Conservation (phyloP, 306 rosid species). For the Mucuna pruriens region DNA sequence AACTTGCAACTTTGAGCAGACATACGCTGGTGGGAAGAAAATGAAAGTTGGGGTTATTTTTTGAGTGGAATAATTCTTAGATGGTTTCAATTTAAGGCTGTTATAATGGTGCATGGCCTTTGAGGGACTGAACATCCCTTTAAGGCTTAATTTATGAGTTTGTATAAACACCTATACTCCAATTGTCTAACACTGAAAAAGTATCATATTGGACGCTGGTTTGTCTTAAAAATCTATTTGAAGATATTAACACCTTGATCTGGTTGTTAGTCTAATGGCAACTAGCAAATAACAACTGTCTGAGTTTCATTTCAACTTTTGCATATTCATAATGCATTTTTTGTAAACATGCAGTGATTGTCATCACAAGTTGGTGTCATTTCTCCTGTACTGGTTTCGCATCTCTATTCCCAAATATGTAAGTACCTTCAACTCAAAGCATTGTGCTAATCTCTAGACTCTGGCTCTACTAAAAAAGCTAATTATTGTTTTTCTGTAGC, state of each 20-base stretch:
- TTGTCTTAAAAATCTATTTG: too few relatives aligned
- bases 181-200: too few relatives aligned
- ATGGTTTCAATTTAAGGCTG: too few relatives aligned
- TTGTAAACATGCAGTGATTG: constrained; percentile 68
- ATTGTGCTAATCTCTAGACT: constrained; percentile 8
- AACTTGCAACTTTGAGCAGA: too few relatives aligned
- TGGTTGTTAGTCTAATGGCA: constrained; percentile 1
- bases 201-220: too few relatives aligned
- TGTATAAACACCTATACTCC: too few relatives aligned
- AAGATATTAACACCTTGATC: background rate
- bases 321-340: constrained; percentile 15
- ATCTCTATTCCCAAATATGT: constrained; percentile 66
- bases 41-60: too few relatives aligned
- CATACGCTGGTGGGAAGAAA: too few relatives aligned
- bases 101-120: too few relatives aligned
- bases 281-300: background rate
- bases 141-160: too few relatives aligned
- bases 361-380: constrained; percentile 75
- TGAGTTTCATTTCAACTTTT: background rate
- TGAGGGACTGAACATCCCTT: too few relatives aligned
- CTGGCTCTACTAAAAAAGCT: background rate
- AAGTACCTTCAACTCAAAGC: constrained; percentile 47
- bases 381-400: constrained; percentile 92
- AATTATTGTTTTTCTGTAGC: background rate
- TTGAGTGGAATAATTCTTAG: too few relatives aligned